These are phyloP conservation scores for Podila epigama DNA, from an alignment of 192 early-diverging fungal genomes.

Conservation along the genomic window DNA sequence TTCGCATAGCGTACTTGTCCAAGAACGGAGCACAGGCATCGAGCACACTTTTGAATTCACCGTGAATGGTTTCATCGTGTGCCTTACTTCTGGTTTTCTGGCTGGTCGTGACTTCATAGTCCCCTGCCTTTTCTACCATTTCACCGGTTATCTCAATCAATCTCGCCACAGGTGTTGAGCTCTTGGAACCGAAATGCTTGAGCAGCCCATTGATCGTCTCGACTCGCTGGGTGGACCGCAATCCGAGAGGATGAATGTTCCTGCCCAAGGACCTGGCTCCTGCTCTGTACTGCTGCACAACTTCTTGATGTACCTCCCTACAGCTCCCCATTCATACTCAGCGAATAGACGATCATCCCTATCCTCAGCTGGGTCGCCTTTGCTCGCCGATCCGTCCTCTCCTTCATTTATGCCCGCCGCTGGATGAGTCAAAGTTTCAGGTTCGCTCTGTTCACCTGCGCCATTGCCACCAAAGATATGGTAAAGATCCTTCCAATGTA, in stretches of 20 bases:
- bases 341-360: not conserved
- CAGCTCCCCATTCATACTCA: not conserved
- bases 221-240: conserved; percentile 6
- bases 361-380: not conserved
- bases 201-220: not conserved
- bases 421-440: no score
- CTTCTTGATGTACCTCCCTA: not conserved
- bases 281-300: not conserved
- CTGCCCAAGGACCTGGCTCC: not conserved
- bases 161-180: not conserved
- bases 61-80: not conserved
- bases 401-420: not conserved
- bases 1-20: not conserved
- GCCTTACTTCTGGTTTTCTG: not conserved
- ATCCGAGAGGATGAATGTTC: not conserved
- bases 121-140: not conserved
- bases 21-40: not conserved
- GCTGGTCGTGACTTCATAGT: not conserved
- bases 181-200: not conserved
- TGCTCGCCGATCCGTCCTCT: not conserved
- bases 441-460: not conserved
- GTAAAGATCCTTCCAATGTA: not conserved
- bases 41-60: not conserved
- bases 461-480: not conserved
- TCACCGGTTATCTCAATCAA: not conserved